These are phyloP conservation scores for Phaeophleospora eucalypticola DNA, from an alignment of 2,329 filamentous ascomycete genomes.

Conservation along the genomic window DNA sequence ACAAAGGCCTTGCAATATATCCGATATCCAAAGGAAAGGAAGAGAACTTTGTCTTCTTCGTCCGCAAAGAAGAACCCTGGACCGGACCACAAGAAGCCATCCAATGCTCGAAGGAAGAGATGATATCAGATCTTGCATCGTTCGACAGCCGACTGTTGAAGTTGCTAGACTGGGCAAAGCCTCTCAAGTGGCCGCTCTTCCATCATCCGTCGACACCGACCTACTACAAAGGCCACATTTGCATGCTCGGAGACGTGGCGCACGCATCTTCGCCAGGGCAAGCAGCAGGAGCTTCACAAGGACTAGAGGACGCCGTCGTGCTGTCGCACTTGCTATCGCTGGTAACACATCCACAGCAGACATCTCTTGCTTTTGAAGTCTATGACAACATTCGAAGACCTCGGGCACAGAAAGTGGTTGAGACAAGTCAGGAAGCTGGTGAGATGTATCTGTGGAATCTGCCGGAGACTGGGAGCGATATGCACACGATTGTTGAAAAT, in stretches of 20 bases:
- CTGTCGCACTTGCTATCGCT: conserved; percentile 26
- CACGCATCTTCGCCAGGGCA: conserved; percentile 55
- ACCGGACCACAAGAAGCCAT: conserved; percentile 39
- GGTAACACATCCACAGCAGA: background rate
- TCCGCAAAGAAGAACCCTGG: conserved; percentile 33
- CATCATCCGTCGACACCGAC: conserved; percentile 40
- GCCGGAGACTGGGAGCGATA: conserved; percentile 7
- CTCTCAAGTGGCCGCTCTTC: conserved; percentile 47
- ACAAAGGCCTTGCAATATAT: conserved; percentile 36
- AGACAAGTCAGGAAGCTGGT: conserved; percentile 11
- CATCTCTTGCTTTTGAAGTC: conserved; percentile 3
- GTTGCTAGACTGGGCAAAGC: conserved; percentile 31
- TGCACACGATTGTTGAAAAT: conserved; percentile 12
- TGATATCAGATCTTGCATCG: conserved; percentile 7
- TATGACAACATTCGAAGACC: conserved; percentile 12
- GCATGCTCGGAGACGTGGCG: conserved; percentile 55
- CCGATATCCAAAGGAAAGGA: conserved; percentile 54
- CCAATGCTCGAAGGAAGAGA: conserved; percentile 13
- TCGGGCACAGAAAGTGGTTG: conserved; percentile 12
- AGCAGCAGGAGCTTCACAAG: conserved; percentile 54
- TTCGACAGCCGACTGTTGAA: conserved; percentile 9
- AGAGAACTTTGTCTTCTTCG: conserved; percentile 55
- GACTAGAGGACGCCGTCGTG: conserved; percentile 53
- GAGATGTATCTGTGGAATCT: conserved; percentile 10
- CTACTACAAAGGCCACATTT: conserved; percentile 36